Evolutionary conservation across 1,284 basidiomycete species (phyloP), one percentile per base, ranked within the genome.

Genomic region (Lignosus rhinocerotis): DNA sequence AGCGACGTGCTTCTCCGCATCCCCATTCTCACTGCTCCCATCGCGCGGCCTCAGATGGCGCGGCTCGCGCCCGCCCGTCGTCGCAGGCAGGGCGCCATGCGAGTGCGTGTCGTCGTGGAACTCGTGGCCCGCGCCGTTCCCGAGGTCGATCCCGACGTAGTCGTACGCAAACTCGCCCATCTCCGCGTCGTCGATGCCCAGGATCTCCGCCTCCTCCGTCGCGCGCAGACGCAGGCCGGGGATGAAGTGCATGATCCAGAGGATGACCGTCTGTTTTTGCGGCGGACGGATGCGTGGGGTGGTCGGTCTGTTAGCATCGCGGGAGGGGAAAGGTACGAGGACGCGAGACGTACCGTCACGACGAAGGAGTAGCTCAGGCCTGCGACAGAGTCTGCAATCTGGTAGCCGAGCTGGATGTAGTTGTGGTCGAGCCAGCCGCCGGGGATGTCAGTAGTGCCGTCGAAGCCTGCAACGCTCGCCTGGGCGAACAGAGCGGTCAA

Each of bases 121-220:
- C 25, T 60, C 66, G 52, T 59, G 58, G 33, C 19, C 51, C 34
- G 51, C 56, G 59, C 57, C 53, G 16, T 45, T 44, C 51, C 54
- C 63, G 59, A 66, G 62, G 62, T 69, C 67, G 59, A 92, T 73
- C 14, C 85, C 87, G 59, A 92, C 91, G 66, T 93, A 94, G 76
- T 95, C 92, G 72, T 94, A 94, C n/a, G 91, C 91, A 66, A 88
- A 94, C 76, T 98, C 96, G 68, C 96, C 96, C 80, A 97, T 89
- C 78, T 96, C 92, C 12, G 88, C 85, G 69, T 97, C 93, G 73
- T 98, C 96, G 62, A 97, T 88, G 62, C 96, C 96, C 58, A 98
- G 78, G 60, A 95, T 89, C 79, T 98, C 96, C 33, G 87, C 85
- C 64, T 94, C 91, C 67, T 96, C 94, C 33, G 78, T 76, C 17